Base-by-base conservation (phyloP, 2,329 filamentous ascomycete species). In the Capronia coronata region DNA sequence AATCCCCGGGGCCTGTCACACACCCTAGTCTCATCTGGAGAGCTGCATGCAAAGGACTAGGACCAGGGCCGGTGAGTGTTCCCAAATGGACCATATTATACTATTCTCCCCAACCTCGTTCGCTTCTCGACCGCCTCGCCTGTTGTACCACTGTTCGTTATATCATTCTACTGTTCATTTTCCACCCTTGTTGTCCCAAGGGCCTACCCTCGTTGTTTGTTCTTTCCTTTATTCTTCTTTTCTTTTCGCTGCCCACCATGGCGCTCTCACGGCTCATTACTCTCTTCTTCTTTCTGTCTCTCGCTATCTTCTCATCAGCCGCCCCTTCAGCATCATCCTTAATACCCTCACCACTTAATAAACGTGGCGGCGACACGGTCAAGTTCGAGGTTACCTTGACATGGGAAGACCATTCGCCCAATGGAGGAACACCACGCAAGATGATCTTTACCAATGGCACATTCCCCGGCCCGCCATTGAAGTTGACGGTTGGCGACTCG, bases 381-480 rank as follows among this genome's bases (percentile, higher is more conserved):
- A 37, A 54, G 9, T 67, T 67, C 51, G 57, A 63, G 19, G 48
- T 67, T n/a, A 63, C 59, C 2, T 48, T 69, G 19, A 68, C 64
- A 44, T 68, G 64, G 64, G 61, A 63, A 43, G 57, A 62, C 19
- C 63, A 64, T 14, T 60, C 62, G 8, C 65, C 67, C 0, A 63
- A 65, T 56, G 67, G 68, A 14, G 62, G 62, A 64, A 75, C 73
- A n/a, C 68, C 68, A 16, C 70, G 76, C 8, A 69, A 72, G 23
- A 64, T 84, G 72, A 77, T 88, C 44, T 77, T 83, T 23, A 84
- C 89, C 66, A 88, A 91, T 62, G 80, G 81, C 25, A 74, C 84
- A 63, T 90, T 86, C 67, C 87, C 87, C 0, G 76, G 86, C 0
- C 86, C 86, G 3, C 66, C 85, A 38, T 78, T 93, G 41, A 79